phyloP scores from a whole-genome alignment of 495 filamentous ascomycete genomes.

The Aspergillus asperescens region DNA sequence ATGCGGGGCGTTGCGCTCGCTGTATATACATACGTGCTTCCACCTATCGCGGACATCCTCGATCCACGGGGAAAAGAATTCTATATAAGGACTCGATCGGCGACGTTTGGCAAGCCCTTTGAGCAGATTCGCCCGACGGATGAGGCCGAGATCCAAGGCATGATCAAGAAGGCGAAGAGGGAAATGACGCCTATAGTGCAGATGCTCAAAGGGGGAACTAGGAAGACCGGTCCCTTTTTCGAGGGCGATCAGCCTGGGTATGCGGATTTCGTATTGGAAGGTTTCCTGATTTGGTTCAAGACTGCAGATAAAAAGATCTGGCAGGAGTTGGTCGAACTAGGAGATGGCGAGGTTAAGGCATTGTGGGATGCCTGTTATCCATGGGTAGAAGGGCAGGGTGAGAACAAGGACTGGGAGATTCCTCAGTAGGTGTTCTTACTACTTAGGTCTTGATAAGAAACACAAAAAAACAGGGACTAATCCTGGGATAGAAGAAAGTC shows the following conservation, averaged over 20 bases:
- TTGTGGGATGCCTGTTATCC: slow-evolving; percentile 18
- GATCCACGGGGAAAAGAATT: slow-evolving; percentile 31
- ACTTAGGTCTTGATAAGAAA: not conserved
- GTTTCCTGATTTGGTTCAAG: slow-evolving; percentile 16
- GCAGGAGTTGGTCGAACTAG: slow-evolving; percentile 11
- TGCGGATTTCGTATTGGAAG: slow-evolving; percentile 19
- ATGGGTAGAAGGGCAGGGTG: slow-evolving; percentile 21
- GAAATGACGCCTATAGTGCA: slow-evolving; percentile 12
- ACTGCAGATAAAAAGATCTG: slow-evolving; percentile 13
- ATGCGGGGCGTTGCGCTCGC: not conserved
- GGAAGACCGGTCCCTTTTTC: slow-evolving; percentile 22
- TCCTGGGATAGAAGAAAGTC: not conserved
- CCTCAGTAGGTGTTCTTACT: not conserved
- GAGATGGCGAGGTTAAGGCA: slow-evolving; percentile 14
- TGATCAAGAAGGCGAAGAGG: slow-evolving; percentile 6
- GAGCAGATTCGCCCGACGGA: slow-evolving; percentile 23
- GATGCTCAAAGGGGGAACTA: slow-evolving; percentile 18
- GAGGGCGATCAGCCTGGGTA: slow-evolving; percentile 19
- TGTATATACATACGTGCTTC: slow-evolving; percentile 4
- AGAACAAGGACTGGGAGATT: slow-evolving; percentile 20
- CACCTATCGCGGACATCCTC: slow-evolving; percentile 18
- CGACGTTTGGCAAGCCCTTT: slow-evolving; percentile 29
- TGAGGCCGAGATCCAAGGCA: not conserved
- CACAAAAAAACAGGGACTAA: no score
- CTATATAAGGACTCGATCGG: slow-evolving; percentile 28